Percentiles rank a stretch among this genome's conserved stretches.
These are phyloP conservation scores for Serendipita indica DNA, from an alignment of 768 basidiomycete genomes.

Conservation along the genomic window DNA sequence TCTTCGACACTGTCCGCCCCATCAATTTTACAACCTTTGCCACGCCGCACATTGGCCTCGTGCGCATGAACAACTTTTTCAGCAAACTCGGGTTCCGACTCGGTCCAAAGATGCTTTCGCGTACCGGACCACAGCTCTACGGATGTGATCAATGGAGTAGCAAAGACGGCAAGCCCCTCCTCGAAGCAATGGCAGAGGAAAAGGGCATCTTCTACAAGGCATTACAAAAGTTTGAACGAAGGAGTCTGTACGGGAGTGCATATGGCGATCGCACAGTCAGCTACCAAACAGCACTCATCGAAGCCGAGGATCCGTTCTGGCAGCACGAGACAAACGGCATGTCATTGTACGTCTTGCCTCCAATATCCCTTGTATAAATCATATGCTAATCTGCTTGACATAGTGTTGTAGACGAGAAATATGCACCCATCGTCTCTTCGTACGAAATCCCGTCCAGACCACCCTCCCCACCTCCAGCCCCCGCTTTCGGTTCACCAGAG, in stretches of 20 bases:
- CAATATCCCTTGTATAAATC: too few species aligned
- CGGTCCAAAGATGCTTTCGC: constrained; percentile 54
- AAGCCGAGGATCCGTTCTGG: constrained; percentile 49
- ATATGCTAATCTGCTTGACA: not conserved
- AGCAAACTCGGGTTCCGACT: constrained; percentile 39
- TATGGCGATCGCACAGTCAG: constrained; percentile 56
- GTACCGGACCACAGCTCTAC: constrained; percentile 72
- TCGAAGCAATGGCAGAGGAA: constrained; percentile 73
- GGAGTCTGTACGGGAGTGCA: constrained; percentile 70
- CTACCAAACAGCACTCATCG: constrained; percentile 63
- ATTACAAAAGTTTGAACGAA: constrained; percentile 41
- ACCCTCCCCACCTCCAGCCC: constrained; percentile 22
- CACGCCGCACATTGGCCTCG: constrained; percentile 70
- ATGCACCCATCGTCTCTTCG: constrained; percentile 40
- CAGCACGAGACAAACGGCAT: constrained; percentile 42
- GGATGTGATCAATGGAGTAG: constrained; percentile 54
- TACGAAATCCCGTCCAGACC: constrained; percentile 36
- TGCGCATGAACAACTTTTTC: constrained; percentile 42
- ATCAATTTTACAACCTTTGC: constrained; percentile 75
- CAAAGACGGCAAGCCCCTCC: constrained; percentile 43
- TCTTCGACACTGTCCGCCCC: constrained; percentile 56
- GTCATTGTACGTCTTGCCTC: constrained; percentile 33
- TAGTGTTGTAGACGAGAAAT: constrained; percentile 44
- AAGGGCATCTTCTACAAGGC: constrained; percentile 66
- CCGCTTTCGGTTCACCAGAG: constrained; percentile 26